phyloP scores from a whole-genome alignment of 2,329 filamentous ascomycete species.

The Aspergillus pseudotamarii region DNA sequence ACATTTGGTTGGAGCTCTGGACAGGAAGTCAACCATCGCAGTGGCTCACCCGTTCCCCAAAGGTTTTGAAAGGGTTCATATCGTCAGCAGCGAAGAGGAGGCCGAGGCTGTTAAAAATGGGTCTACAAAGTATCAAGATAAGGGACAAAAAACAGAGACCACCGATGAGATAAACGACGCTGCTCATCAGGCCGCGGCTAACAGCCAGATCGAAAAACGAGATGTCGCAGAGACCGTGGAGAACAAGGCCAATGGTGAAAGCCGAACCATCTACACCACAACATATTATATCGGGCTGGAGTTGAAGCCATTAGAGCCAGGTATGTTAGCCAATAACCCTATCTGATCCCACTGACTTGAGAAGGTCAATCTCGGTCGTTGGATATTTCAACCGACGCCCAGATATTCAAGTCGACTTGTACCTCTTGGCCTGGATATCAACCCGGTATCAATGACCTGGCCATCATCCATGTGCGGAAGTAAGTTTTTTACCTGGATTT shows the following conservation, averaged over 20 bases:
- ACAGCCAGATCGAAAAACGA: constrained; percentile 47
- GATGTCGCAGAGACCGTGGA: constrained; percentile 39
- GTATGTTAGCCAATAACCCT: constrained; percentile 52
- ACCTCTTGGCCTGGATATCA: constrained; percentile 75
- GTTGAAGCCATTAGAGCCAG: constrained; percentile 70
- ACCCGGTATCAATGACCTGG: constrained; percentile 73
- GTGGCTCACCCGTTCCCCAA: constrained; percentile 92
- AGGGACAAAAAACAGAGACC: constrained; percentile 53
- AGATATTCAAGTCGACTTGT: constrained; percentile 84
- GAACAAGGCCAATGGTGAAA: constrained; percentile 43
- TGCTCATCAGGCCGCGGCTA: constrained; percentile 51
- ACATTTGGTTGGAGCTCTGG: constrained; percentile 78
- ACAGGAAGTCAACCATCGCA: constrained; percentile 76
- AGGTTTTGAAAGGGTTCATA: constrained; percentile 81
- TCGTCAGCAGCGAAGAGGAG: constrained; percentile 64
- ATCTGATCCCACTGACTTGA: constrained; percentile 33
- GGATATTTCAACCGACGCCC: constrained; percentile 71
- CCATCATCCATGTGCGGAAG: constrained; percentile 84
- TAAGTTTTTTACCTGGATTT: constrained; percentile 50
- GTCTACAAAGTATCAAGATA: constrained; percentile 62
- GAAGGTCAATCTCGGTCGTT: constrained; percentile 51
- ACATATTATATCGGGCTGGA: constrained; percentile 94
- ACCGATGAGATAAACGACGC: constrained; percentile 56
- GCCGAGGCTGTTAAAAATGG: constrained; percentile 65
- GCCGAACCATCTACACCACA: constrained; percentile 73